Evolutionary conservation across 2,329 filamentous ascomycete species (phyloP), one percentile per base, ranked within the genome.

Genomic region (Trichoderma brevicompactum): DNA sequence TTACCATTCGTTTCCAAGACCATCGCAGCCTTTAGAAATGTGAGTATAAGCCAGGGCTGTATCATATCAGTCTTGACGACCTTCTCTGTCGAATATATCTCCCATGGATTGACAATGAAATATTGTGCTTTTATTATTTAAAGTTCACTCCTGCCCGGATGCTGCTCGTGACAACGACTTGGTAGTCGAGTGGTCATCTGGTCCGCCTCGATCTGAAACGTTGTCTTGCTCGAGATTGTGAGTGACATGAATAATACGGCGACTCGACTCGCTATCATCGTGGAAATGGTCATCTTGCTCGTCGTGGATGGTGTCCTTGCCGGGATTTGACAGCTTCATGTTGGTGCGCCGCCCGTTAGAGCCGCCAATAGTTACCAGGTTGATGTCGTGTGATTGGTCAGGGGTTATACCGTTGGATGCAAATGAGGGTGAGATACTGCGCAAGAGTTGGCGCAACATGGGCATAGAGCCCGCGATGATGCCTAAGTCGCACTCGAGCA

Each of bases 391-490:
- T 6, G 53, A 56, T 19, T 9, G 53, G 2, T 41, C 38, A 17
- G 53, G 53, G 2, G 53, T 56, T n/a, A 3, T 8, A n/a, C 23
- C 53, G 0, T 13, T 32, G 7, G 17, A 15, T 7, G 19, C 53
- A 41, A 43, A 23, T 1, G 40, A 43, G 40, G 54, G 54, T 8
- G 54, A 19, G 6, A 58, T n/a, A 6, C 46, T 15, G 13, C 41
- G 54, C 28, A 46, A 13, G n/a, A 58, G 54, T 34, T 19, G 28
- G 12, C 41, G 54, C 54, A 58, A 28, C 54, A 58, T 46, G 13
- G 54, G 41, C 54, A 58, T 58, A 1, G 54, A 58, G 32, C 54
- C 41, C 34, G 54, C 54, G 28, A 58, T 58, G 28, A 58, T 58
- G 9, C 54, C 54, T 23, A 58, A 19, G 8, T 58, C 54, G 28